Evolutionary conservation across 192 early-diverging fungal genomes (phyloP).

Genomic region (Podila epicladia): DNA sequence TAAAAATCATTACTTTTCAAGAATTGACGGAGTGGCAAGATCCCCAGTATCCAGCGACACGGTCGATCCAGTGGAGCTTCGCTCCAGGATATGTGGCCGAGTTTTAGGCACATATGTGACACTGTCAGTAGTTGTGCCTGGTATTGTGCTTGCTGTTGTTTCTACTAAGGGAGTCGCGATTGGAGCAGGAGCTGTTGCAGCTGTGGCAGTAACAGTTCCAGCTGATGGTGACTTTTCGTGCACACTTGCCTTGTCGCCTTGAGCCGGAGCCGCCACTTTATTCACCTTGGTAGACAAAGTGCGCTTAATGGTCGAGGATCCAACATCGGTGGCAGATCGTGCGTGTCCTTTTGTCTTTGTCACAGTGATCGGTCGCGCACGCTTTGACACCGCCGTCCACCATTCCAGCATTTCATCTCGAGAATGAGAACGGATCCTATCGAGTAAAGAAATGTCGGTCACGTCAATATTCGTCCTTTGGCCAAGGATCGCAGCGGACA

Average conservation of each 20-base stretch:
- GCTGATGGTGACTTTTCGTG: too few species aligned
- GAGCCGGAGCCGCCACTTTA: too few species aligned
- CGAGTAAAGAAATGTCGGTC: too few species aligned
- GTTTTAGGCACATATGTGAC: not conserved
- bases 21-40: too few species aligned
- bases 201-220: too few species aligned
- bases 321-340: conserved; percentile 22
- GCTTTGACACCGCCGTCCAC: conserved; percentile 35
- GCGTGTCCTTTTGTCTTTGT: conserved; percentile 23
- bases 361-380: conserved; percentile 16
- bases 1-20: too few species aligned
- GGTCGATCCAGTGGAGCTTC: too few species aligned
- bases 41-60: too few species aligned
- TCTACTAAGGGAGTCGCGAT: not conserved
- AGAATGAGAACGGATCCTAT: conserved; percentile 25
- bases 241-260: too few species aligned
- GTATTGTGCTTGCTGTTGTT: not conserved
- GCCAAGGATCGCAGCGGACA: not conserved
- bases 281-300: too few species aligned
- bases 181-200: not conserved
- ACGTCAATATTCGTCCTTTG: too few species aligned
- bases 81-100: not conserved
- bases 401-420: conserved; percentile 43
- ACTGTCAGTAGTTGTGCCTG: too few species aligned
- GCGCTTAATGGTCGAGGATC: conserved; percentile 15